These are phyloP conservation scores for Chamaecrista fasciculata DNA, from an alignment of 306 rosid genomes.

Conservation along the genomic window DNA sequence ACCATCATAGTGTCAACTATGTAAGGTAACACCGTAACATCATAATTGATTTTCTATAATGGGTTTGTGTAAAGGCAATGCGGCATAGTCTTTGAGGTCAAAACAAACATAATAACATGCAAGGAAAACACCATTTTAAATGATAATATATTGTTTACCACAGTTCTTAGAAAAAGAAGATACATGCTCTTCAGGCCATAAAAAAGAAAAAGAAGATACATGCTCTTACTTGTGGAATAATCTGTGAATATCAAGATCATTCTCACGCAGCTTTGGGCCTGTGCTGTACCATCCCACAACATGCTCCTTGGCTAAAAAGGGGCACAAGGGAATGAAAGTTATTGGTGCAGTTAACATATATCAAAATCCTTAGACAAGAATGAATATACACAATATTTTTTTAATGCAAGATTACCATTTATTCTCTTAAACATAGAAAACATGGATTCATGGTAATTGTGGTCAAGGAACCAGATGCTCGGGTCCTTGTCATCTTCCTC, in stretches of 20 bases:
- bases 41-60: not conserved
- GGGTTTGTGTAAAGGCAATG: not conserved
- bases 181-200: not conserved
- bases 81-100: not conserved
- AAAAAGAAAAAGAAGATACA: not conserved
- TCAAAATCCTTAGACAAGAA: not conserved
- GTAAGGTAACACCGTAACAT: too few species aligned
- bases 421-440: constrained; percentile 79
- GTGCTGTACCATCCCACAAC: constrained; percentile 78
- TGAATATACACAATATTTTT: not conserved
- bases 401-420: constrained; percentile 42
- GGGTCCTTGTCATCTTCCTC: constrained; percentile 72
- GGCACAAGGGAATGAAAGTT: not conserved
- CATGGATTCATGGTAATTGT: constrained; percentile 75
- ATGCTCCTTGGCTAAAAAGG: constrained; percentile 63
- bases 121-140: not conserved
- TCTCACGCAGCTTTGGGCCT: constrained; percentile 69
- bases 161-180: not conserved
- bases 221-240: constrained; percentile 53
- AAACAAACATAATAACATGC: not conserved
- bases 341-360: not conserved
- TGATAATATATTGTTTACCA: not conserved
- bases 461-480: constrained; percentile 76
- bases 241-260: constrained; percentile 63
- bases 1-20: not conserved